Evolutionary conservation across 2,329 filamentous ascomycete species (phyloP), one percentile per base, ranked within the genome.

Genomic region (Cercospora canescens): DNA sequence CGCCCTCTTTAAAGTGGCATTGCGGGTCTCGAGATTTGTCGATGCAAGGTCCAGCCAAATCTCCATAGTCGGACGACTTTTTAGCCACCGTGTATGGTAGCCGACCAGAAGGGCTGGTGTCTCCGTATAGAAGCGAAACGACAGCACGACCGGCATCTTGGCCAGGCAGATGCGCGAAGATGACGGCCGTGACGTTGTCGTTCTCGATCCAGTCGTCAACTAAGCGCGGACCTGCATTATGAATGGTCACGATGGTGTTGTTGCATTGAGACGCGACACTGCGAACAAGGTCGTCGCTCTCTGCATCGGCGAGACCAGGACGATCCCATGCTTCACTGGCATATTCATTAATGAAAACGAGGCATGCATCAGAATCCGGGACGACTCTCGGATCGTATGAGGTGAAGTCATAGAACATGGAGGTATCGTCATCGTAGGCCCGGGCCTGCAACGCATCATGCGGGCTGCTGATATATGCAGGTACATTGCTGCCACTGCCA

Each of bases 141-240:
- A 89, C 72, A 0, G 86, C 84, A 1, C 79, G 77, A 0, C 89
- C 89, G 1, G 84, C 86, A 63, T 89, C 86, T 71, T 91, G 87
- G 0, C 89, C 89, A 0, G 88, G 88, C 0, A 90, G 79, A 71
- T 90, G 88, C 4, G 86, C 88, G 69, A 87, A 87, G 0, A 91
- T 80, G 16, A 91, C 79, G 1, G 84, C 87, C 0, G 87, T 90
- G 35, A 91, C 83, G 67, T 91, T 90, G 7, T 82, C 79, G 65
- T 91, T 83, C 57, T 90, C 84, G 66, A 87, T 81, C 80, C 87
- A 91, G 1, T 80, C 78, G 66, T 90, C 88, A 0, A 90, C 84
- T 0, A 88, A 75, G 1, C 88, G 82, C 9, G 85, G 80, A 0
- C 88, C 88, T 1, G 87, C 87, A 48, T 89, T 90, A 76, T 91